Evolutionary conservation across 331 rosid genomes (phyloP).

Genomic region (Erythrophleum ivorense): DNA sequence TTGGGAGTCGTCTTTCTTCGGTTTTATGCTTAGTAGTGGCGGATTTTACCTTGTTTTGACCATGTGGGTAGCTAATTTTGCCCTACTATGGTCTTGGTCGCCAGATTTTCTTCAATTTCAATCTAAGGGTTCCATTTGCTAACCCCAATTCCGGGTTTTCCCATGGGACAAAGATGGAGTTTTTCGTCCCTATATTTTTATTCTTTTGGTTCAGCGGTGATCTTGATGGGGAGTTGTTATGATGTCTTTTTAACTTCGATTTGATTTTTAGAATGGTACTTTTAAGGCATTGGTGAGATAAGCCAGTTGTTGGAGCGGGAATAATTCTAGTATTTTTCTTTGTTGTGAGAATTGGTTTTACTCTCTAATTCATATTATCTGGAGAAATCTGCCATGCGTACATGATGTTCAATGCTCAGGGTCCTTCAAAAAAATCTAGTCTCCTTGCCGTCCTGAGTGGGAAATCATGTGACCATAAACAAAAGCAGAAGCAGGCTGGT

Average conservation of each 20-base stretch:
- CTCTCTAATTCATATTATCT: slow-evolving; percentile 21
- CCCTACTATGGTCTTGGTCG: slow-evolving; percentile 38
- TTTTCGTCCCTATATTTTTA: slow-evolving; percentile 20
- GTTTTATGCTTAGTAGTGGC: slow-evolving; percentile 12
- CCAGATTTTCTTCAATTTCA: slow-evolving; percentile 44
- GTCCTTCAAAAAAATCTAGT: slow-evolving; percentile 47
- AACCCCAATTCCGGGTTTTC: slow-evolving; percentile 27
- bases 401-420: slow-evolving; percentile 61
- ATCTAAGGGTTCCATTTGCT: slow-evolving; percentile 28
- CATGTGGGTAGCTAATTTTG: slow-evolving; percentile 41
- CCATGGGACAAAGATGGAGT: background rate
- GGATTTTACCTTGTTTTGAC: slow-evolving; percentile 34
- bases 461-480: slow-evolving; percentile 43
- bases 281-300: slow-evolving; percentile 33
- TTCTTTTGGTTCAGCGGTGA: slow-evolving; percentile 34
- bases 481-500: slow-evolving; percentile 45
- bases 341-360: slow-evolving; percentile 20
- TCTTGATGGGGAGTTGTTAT: slow-evolving; percentile 14
- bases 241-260: slow-evolving; percentile 26
- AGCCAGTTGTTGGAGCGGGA: slow-evolving; percentile 11
- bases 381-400: slow-evolving; percentile 45
- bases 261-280: slow-evolving; percentile 6
- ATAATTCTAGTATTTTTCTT: background rate
- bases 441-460: slow-evolving; percentile 59
- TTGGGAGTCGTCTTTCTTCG: slow-evolving; percentile 33